These are phyloP conservation scores for Pyricularia sp. DNA, from an alignment of 2,329 filamentous ascomycete species.

Conservation along the genomic window DNA sequence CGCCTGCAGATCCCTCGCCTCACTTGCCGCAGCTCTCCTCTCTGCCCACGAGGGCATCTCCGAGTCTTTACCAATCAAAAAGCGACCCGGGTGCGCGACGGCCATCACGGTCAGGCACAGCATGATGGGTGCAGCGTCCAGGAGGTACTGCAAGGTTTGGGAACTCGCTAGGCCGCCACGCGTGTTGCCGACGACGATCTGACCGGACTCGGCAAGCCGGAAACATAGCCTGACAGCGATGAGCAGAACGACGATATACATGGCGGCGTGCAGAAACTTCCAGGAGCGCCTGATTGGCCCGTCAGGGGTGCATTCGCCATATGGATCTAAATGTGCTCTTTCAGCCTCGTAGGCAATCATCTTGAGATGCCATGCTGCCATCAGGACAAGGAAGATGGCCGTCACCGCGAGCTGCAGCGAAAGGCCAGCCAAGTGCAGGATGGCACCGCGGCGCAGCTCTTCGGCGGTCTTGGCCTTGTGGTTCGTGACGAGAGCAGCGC, in stretches of 20 bases:
- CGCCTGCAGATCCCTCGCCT: constrained; percentile 5
- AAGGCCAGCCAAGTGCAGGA: constrained; percentile 29
- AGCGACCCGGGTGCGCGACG: constrained; percentile 35
- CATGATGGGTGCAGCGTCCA: constrained; percentile 48
- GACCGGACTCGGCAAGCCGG: constrained; percentile 45
- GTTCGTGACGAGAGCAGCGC: constrained; percentile 20
- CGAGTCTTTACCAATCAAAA: constrained; percentile 33
- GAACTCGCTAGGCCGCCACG: constrained; percentile 33
- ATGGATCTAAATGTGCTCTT: constrained; percentile 9
- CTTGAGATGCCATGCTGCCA: constrained; percentile 23
- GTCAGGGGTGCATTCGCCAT: neutral
- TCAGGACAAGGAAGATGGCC: constrained; percentile 25
- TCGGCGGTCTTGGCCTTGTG: constrained; percentile 10
- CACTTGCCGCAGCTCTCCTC: constrained; percentile 1
- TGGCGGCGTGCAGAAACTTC: constrained; percentile 22
- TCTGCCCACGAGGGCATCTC: constrained; percentile 29
- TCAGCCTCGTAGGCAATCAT: constrained; percentile 9
- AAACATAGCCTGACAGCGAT: constrained; percentile 44
- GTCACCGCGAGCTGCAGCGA: constrained; percentile 27
- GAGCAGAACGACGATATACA: constrained; percentile 17
- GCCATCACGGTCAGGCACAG: constrained; percentile 31
- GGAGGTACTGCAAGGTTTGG: constrained; percentile 40
- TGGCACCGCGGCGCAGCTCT: constrained; percentile 16
- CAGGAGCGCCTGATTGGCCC: constrained; percentile 17
- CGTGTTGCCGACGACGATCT: constrained; percentile 14